phyloP scores from a whole-genome alignment of 176 grass and related monocot genomes.

The Oryza officinalis region DNA sequence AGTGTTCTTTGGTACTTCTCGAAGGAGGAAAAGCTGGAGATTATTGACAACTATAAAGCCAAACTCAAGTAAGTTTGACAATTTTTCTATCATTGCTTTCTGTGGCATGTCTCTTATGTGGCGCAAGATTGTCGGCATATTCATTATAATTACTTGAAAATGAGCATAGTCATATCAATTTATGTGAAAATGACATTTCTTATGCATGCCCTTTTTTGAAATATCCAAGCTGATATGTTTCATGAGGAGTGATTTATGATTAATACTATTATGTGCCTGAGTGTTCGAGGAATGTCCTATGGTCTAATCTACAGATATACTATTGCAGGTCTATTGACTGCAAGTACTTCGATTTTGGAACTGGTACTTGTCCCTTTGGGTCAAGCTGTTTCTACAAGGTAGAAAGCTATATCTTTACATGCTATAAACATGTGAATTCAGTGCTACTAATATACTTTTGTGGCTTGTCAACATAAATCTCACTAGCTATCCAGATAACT shows the following conservation, averaged over 20 bases:
- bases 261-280: background rate
- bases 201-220: background rate
- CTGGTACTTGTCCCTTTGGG: slow-evolving; percentile 82
- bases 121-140: background rate
- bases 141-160: background rate
- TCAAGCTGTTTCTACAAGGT: slow-evolving; percentile 86
- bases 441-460: slow-evolving; percentile 1
- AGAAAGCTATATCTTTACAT: slow-evolving; percentile 32
- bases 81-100: background rate
- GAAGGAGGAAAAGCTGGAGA: slow-evolving; percentile 87
- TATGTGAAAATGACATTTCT: slow-evolving; percentile 15
- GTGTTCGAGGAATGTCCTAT: slow-evolving; percentile 1
- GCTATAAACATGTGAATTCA: slow-evolving; percentile 18
- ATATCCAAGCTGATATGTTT: slow-evolving; percentile 2
- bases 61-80: slow-evolving; percentile 81
- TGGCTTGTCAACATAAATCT: background rate
- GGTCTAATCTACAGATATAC: slow-evolving; percentile 34
- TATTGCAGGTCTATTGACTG: slow-evolving; percentile 92
- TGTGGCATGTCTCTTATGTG: background rate
- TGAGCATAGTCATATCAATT: background rate
- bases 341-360: slow-evolving; percentile 97
- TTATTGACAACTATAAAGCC: slow-evolving; percentile 82
- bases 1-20: slow-evolving; percentile 94
- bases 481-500: background rate
- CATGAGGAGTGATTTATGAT: slow-evolving; percentile 18